These are phyloP conservation scores for Lentinula boryana DNA, from an alignment of 768 basidiomycete genomes.

Conservation along the genomic window DNA sequence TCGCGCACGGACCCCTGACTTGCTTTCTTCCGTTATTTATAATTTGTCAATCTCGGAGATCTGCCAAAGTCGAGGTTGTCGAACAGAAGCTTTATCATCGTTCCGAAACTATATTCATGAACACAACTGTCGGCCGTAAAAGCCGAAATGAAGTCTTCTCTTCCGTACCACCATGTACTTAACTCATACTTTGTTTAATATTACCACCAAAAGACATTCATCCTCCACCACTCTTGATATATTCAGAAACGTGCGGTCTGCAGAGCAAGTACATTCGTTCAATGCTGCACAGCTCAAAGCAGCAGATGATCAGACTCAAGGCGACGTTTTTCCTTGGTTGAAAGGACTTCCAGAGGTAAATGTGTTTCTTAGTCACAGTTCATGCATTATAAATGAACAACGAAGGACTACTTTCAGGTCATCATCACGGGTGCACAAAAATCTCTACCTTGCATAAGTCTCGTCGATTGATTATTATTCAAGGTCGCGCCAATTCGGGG, in stretches of 20 bases:
- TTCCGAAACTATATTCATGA: neutral
- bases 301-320: neutral
- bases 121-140: neutral
- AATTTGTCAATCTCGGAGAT: neutral
- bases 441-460: too few relatives aligned
- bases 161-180: neutral
- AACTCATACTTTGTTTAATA: neutral
- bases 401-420: neutral
- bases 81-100: neutral
- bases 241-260: neutral
- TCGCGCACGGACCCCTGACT: neutral
- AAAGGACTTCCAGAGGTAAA: neutral
- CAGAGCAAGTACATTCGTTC: neutral
- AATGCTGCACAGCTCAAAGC: neutral
- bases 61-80: neutral
- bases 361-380: neutral
- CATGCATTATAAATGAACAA: neutral
- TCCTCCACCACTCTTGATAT: neutral
- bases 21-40: neutral
- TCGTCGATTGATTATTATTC: neutral
- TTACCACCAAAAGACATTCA: neutral
- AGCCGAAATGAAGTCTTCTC: neutral
- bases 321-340: neutral
- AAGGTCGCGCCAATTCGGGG: conserved; percentile 75
- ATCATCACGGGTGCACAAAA: neutral